Evolutionary conservation across 2,329 filamentous ascomycete species (phyloP).

Genomic region (Diaporthe sp.): DNA sequence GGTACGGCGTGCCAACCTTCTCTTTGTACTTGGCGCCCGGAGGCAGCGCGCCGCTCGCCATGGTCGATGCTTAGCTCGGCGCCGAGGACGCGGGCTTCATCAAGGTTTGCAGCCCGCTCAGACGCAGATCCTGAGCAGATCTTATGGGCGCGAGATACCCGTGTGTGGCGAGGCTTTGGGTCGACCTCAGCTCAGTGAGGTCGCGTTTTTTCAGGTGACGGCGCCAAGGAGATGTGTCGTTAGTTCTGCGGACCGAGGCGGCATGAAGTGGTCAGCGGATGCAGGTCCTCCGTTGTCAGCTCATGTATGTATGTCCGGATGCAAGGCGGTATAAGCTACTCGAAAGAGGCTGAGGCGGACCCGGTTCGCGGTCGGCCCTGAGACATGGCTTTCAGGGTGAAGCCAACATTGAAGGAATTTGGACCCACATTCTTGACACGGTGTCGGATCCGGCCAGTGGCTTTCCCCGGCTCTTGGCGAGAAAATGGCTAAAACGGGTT

Average conservation of each 20-base stretch:
- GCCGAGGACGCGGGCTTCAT: slow-evolving; percentile 10
- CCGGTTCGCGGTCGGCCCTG: neutral
- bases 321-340: slow-evolving; percentile 10
- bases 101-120: neutral
- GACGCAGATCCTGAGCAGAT: neutral
- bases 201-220: slow-evolving; percentile 17
- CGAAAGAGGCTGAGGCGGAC: slow-evolving; percentile 3
- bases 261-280: slow-evolving; percentile 35
- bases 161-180: neutral
- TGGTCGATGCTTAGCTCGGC: slow-evolving; percentile 26
- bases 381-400: neutral
- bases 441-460: slow-evolving; percentile 15
- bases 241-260: slow-evolving; percentile 13
- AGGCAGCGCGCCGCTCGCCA: slow-evolving; percentile 41
- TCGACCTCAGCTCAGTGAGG: neutral
- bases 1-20: slow-evolving; percentile 35
- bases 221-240: slow-evolving; percentile 22
- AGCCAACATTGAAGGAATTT: slow-evolving; percentile 7
- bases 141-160: neutral
- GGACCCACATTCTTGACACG: slow-evolving; percentile 34
- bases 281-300: slow-evolving; percentile 14
- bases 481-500: neutral
- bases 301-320: neutral
- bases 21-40: slow-evolving; percentile 38
- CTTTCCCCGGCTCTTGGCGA: slow-evolving; percentile 15